These are phyloP conservation scores for Hamamelis virginiana DNA, from an alignment of 164 flowering plant species.

Conservation along the genomic window DNA sequence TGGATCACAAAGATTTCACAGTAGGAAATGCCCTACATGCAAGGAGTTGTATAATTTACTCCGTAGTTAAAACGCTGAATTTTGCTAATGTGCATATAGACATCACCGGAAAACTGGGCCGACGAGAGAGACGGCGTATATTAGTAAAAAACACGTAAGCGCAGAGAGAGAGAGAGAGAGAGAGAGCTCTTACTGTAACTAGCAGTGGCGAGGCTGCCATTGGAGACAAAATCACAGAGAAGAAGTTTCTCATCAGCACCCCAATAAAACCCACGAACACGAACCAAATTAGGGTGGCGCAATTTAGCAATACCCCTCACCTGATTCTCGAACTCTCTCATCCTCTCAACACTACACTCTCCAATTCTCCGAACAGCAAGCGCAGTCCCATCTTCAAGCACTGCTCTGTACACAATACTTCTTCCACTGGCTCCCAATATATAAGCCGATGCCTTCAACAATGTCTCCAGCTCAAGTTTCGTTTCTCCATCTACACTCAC, in stretches of 20 bases:
- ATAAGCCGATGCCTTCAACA: slow-evolving; percentile 61
- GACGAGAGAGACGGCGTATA: not conserved
- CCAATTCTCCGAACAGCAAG: slow-evolving; percentile 84
- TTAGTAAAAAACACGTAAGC: slow-evolving; percentile 8
- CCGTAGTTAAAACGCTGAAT: no score
- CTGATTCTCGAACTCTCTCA: slow-evolving; percentile 55
- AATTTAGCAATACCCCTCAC: slow-evolving; percentile 48
- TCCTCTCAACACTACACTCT: slow-evolving; percentile 35
- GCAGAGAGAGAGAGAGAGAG: slow-evolving; percentile 5
- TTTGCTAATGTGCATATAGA: no score
- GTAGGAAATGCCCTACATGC: no score
- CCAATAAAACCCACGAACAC: slow-evolving; percentile 66
- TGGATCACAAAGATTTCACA: no score
- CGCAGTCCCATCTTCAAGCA: slow-evolving; percentile 62
- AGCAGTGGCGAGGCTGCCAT: slow-evolving; percentile 52
- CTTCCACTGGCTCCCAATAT: slow-evolving; percentile 49
- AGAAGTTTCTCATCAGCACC: slow-evolving; percentile 66
- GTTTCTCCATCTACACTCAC: slow-evolving; percentile 63
- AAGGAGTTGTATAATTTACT: no score
- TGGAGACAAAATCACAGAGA: slow-evolving; percentile 52
- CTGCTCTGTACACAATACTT: slow-evolving; percentile 67
- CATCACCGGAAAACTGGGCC: no score
- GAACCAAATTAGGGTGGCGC: slow-evolving; percentile 53
- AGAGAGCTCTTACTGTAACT: slow-evolving; percentile 39
- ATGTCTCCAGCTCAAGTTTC: slow-evolving; percentile 50